Base-by-base conservation (phyloP, 2,329 filamentous ascomycete species). In the Colletotrichum graminicola region DNA sequence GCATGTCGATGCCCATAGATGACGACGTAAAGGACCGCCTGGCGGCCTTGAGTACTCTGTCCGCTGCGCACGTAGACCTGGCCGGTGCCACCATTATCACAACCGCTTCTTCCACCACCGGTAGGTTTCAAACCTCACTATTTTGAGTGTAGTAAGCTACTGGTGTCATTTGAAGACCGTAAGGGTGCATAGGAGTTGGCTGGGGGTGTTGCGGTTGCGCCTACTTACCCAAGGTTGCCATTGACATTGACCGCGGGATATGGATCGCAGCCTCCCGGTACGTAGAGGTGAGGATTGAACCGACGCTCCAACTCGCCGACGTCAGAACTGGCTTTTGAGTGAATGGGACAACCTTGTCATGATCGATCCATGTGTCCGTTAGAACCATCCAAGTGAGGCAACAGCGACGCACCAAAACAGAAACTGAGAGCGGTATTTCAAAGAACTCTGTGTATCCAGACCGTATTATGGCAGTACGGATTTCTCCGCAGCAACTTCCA, bases 221-320 rank as follows among this genome's bases (percentile, higher is more conserved):
- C 43, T 23, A 5, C 51, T 65, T 65, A 65, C 52, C 62, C 52
- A n/a, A 57, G 62, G 26, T 34, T 55, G 6, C 49, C 61, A n/a
- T 14, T 43, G 1, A 29, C n/a, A 29, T 65, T 41, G 29, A 56
- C 54, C 5, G 52, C 62, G 10, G 62, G 52, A 21, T 65, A 65
- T 4, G 62, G 62, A 49, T 65, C 62, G 29, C 62, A 65, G 6
- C 62, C 62, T 26, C 52, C 62, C 3, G 7, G 7, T 1, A 49
- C 52, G 39, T 5, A 45, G 14, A 65, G 29, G 16, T 8, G 10
- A n/a, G 62, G 62, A 41, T 14, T 65, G 11, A 65, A 59, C 8
- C 62, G 52, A 45, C 49, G 62, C 45, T 65, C 51, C 11, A 59
- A 6, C 26, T 65, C 62, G 0, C 55, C 62, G 5, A 39, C 11